These are phyloP conservation scores for Plasmodium fragile DNA, from an alignment of 169 alveolate species.

Conservation along the genomic window DNA sequence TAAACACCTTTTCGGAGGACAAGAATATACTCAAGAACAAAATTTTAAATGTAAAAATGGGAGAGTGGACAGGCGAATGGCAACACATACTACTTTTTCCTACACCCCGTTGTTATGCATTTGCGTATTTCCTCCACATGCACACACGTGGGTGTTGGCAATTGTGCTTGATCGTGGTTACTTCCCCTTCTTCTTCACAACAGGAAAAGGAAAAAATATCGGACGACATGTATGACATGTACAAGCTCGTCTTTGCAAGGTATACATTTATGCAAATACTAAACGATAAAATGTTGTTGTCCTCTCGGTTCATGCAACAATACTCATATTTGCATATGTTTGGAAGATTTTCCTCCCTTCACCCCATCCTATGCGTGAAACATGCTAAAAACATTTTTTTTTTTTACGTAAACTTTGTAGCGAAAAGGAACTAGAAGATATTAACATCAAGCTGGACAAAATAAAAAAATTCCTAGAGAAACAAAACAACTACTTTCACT, in stretches of 20 bases:
- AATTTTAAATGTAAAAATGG: constrained; percentile 30
- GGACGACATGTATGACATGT: constrained; percentile 52
- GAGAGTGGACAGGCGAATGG: background rate
- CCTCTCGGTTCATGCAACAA: background rate
- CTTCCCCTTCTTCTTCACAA: background rate
- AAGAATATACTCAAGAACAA: constrained; percentile 40
- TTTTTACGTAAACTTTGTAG: background rate
- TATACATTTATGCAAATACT: background rate
- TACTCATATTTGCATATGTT: background rate
- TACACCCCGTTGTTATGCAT: background rate
- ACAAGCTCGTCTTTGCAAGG: constrained; percentile 69
- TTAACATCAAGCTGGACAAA: constrained; percentile 63
- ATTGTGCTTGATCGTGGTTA: background rate
- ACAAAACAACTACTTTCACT: constrained; percentile 64
- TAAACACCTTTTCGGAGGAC: constrained; percentile 61
- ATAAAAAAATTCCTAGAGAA: constrained; percentile 58
- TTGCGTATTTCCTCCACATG: too few relatives aligned
- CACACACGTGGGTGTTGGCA: background rate
- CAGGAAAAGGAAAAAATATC: constrained; percentile 66
- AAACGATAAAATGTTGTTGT: background rate
- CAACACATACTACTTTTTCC: background rate
- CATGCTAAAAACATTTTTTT: background rate
- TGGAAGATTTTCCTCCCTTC: background rate
- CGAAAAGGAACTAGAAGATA: constrained; percentile 64
- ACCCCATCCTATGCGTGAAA: background rate